A percentile compares a stretch with the other conserved stretches of the same genome.
Evolutionary conservation across 768 basidiomycete genomes (phyloP).

Genomic region (Trichaptum fuscoviolaceum): DNA sequence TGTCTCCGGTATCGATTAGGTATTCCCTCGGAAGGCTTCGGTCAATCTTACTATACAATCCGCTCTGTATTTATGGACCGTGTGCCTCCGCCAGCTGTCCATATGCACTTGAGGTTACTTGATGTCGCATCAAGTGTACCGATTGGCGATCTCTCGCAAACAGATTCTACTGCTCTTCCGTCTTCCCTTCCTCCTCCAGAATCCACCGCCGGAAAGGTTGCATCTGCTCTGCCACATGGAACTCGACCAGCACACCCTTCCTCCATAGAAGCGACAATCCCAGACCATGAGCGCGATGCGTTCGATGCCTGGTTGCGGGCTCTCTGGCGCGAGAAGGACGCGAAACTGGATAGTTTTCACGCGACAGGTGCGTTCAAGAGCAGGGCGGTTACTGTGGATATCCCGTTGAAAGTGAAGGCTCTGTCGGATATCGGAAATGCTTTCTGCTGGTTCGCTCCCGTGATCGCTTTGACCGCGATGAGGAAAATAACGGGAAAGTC

Average conservation of each 20-base stretch:
- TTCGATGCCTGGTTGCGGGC: conserved; percentile 85
- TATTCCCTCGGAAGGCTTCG: conserved; percentile 73
- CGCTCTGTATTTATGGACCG: conserved; percentile 82
- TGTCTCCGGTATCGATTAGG: conserved; percentile 34
- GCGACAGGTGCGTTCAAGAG: conserved; percentile 42
- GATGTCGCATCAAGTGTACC: conserved; percentile 63
- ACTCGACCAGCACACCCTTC: neutral
- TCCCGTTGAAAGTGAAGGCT: conserved; percentile 55
- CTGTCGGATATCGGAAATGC: conserved; percentile 57
- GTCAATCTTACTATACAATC: conserved; percentile 86
- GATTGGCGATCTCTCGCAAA: conserved; percentile 51
- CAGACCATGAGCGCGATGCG: conserved; percentile 47
- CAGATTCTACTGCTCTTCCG: conserved; percentile 20
- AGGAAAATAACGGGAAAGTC: conserved; percentile 25
- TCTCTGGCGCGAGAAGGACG: conserved; percentile 85
- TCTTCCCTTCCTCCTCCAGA: conserved; percentile 21
- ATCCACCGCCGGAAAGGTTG: conserved; percentile 23
- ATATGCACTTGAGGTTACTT: conserved; percentile 83
- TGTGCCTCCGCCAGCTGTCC: conserved; percentile 76
- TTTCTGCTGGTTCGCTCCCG: conserved; percentile 67
- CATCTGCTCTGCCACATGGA: conserved; percentile 15
- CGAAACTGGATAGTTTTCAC: conserved; percentile 62
- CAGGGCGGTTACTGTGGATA: conserved; percentile 32
- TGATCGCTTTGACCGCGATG: conserved; percentile 45
- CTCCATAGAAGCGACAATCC: conserved; percentile 36